A percentile compares a stretch with the other conserved stretches of the same genome.
Evolutionary conservation across 1,284 basidiomycete genomes (phyloP).

Genomic region (Ganoderma sinense): DNA sequence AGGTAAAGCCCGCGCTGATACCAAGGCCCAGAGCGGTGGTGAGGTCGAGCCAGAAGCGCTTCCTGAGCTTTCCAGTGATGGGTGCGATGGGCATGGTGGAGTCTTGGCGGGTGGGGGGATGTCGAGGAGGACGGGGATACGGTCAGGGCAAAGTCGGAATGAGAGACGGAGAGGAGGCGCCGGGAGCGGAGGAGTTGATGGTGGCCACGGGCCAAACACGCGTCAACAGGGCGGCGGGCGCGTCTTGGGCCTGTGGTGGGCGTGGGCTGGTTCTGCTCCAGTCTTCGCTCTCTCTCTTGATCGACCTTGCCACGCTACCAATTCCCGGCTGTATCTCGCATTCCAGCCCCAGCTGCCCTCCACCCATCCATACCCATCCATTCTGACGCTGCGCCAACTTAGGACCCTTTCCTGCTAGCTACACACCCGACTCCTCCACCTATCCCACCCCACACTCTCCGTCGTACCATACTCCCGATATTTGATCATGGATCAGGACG

Average conservation of each 20-base stretch:
- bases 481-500: constrained; percentile 80
- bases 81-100: constrained; percentile 79
- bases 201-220: constrained; percentile 37
- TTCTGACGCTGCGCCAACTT: not conserved
- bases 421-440: constrained; percentile 3
- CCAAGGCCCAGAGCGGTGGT: constrained; percentile 78
- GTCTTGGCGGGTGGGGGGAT: constrained; percentile 20
- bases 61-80: constrained; percentile 90
- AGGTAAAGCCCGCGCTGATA: constrained; percentile 72
- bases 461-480: constrained; percentile 30
- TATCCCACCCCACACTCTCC: constrained; percentile 22
- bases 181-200: constrained; percentile 10
- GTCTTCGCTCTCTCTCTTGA: constrained; percentile 26
- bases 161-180: constrained; percentile 21
- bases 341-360: constrained; percentile 10
- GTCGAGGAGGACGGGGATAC: constrained; percentile 33
- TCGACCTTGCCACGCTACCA: constrained; percentile 23
- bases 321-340: constrained; percentile 14
- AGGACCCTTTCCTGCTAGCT: not conserved
- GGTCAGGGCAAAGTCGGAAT: constrained; percentile 38
- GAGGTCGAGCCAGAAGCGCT: constrained; percentile 85
- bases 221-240: constrained; percentile 32
- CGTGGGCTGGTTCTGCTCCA: constrained; percentile 23
- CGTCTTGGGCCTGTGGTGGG: constrained; percentile 13
- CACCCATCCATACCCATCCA: constrained; percentile 5